These are phyloP conservation scores for Sclerotinia subarctica DNA, from an alignment of 2,329 filamentous ascomycete species.

Conservation along the genomic window DNA sequence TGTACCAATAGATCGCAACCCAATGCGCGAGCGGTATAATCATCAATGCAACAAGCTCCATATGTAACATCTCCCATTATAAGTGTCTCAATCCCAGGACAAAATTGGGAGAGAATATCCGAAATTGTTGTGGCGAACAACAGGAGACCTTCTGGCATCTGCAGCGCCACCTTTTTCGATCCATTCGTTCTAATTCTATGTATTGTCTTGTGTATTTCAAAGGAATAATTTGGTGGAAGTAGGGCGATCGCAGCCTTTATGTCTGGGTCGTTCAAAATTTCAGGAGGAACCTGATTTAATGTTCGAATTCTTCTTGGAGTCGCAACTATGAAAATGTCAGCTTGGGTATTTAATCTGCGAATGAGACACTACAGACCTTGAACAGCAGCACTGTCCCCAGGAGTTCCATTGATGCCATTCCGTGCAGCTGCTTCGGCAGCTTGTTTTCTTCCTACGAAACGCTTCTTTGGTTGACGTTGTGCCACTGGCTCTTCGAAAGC, in stretches of 20 bases:
- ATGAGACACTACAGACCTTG: constrained; percentile 53
- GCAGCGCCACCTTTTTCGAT: constrained; percentile 83
- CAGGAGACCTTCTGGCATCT: constrained; percentile 93
- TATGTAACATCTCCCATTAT: constrained; percentile 99
- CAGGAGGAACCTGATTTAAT: constrained; percentile 85
- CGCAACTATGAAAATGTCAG: constrained; percentile 52
- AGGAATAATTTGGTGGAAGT: constrained; percentile 93
- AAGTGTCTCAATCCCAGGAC: constrained; percentile 82
- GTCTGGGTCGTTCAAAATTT: constrained; percentile 79
- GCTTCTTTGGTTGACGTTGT: constrained; percentile 76
- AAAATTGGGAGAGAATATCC: constrained; percentile 93
- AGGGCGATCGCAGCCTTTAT: constrained; percentile 85
- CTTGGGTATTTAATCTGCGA: constrained; percentile 20
- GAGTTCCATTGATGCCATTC: constrained; percentile 32
- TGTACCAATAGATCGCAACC: constrained; percentile 94
- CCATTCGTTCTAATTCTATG: constrained; percentile 81
- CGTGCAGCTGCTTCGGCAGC: constrained; percentile 58
- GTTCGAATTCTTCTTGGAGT: constrained; percentile 70
- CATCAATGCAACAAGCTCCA: constrained; percentile 96
- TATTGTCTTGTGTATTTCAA: constrained; percentile 97
- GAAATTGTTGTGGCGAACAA: constrained; percentile 97
- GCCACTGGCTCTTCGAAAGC: constrained; percentile 46
- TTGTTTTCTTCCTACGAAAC: constrained; percentile 82
- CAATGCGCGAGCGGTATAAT: constrained; percentile 91
- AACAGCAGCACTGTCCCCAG: constrained; percentile 62